phyloP scores from a whole-genome alignment of 345 rosid genomes.

The Rhodamnia argentea region DNA sequence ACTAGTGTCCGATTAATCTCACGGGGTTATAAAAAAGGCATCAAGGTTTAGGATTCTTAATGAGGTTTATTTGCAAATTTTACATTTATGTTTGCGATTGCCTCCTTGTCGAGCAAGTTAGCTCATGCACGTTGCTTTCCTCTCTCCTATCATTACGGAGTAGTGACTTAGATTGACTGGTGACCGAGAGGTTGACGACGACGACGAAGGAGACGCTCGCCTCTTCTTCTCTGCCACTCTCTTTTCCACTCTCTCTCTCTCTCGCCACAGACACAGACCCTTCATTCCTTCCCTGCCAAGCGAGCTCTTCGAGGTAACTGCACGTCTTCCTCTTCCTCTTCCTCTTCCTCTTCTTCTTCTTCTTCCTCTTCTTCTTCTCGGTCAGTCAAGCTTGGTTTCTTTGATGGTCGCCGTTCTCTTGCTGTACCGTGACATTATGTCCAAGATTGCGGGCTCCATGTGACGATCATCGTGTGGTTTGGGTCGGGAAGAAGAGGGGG shows the following conservation, averaged over 20 bases:
- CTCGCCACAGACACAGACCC: not conserved
- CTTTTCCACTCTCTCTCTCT: not conserved
- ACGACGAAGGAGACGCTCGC: not conserved
- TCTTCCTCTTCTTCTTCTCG: not conserved
- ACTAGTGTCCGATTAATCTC: not conserved
- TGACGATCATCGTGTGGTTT: not conserved
- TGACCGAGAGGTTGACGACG: not conserved
- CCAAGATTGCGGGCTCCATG: not conserved
- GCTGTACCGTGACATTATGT: not conserved
- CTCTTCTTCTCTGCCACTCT: not conserved
- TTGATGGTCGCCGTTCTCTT: not conserved
- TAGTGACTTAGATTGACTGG: not conserved
- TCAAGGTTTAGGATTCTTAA: not conserved
- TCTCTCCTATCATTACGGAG: not conserved
- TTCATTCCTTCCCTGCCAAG: not conserved
- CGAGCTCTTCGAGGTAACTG: not conserved
- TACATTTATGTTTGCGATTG: not conserved
- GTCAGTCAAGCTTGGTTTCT: not conserved
- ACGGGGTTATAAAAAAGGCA: not conserved
- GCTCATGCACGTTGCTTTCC: not conserved
- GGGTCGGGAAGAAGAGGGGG: not conserved
- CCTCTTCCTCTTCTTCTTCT: not conserved
- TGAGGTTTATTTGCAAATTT: not conserved
- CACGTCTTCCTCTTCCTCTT: not conserved
- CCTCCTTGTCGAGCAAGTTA: not conserved